phyloP scores from a whole-genome alignment of 306 rosid species.

The Adenanthera pavonina region DNA sequence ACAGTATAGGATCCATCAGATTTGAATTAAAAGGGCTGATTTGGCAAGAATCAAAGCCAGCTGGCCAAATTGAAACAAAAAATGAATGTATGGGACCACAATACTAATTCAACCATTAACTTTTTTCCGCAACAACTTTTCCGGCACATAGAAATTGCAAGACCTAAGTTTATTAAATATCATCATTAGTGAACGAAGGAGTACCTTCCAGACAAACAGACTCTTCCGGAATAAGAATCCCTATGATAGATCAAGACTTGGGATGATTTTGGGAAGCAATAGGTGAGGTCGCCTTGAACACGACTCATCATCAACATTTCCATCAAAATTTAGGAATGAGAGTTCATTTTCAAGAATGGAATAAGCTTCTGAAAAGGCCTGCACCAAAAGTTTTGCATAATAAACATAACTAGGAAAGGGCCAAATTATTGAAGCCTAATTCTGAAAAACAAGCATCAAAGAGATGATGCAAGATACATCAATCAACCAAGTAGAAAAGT shows the following conservation, averaged over 20 bases:
- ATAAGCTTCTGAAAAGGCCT: slow-evolving; percentile 80
- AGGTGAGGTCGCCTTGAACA: slow-evolving; percentile 43
- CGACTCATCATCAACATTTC: slow-evolving; percentile 44
- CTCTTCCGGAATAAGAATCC: slow-evolving; percentile 28
- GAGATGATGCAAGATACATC: not conserved
- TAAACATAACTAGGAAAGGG: slow-evolving; percentile 13
- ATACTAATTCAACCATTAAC: not conserved
- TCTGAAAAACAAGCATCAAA: not conserved
- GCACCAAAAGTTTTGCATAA: slow-evolving; percentile 12
- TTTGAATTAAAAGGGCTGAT: not conserved
- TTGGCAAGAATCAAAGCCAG: not conserved
- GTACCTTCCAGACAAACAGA: slow-evolving; percentile 42
- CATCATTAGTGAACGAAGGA: slow-evolving; percentile 18
- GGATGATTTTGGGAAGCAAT: slow-evolving; percentile 63
- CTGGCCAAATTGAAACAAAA: not conserved
- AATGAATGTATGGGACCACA: not conserved
- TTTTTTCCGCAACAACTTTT: not conserved
- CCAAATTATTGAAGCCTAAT: not conserved
- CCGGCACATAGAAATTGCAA: not conserved
- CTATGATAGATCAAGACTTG: slow-evolving; percentile 58
- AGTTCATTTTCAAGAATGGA: slow-evolving; percentile 62
- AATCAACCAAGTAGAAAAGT: not conserved
- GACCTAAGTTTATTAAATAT: not conserved
- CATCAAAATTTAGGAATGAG: slow-evolving; percentile 43
- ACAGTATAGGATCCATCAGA: not conserved